Percentiles rank a stretch among this genome's conserved stretches.
Evolutionary conservation across 148 eudicot genomes (phyloP).

Genomic region (Tetragonia tetragonoides): DNA sequence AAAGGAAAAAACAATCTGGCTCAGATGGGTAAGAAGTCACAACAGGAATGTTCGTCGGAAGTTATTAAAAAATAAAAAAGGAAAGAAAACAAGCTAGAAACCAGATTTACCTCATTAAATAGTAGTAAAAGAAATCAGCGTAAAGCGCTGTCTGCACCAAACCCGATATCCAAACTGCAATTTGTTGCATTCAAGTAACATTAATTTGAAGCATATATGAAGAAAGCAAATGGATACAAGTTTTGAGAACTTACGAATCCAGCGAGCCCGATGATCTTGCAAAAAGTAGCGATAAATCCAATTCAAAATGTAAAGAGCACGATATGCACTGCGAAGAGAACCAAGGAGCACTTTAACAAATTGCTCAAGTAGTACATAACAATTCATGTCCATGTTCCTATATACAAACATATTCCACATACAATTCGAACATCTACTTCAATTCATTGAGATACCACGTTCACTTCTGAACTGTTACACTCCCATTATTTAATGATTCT

Average conservation of each 20-base stretch:
- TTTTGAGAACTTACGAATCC: conserved; percentile 41
- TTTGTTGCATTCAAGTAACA: neutral
- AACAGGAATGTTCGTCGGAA: no score
- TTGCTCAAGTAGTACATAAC: neutral
- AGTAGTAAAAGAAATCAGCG: conserved; percentile 53
- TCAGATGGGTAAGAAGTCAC: no score
- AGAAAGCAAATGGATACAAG: neutral
- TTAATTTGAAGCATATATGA: neutral
- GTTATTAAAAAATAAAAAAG: no score
- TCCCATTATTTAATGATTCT: neutral
- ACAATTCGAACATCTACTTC: no score
- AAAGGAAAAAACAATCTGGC: no score
- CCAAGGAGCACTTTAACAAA: neutral
- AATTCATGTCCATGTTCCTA: neutral
- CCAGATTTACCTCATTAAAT: conserved; percentile 36
- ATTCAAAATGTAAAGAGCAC: conserved; percentile 48
- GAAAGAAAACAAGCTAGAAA: neutral
- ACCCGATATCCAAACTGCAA: conserved; percentile 52
- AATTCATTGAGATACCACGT: neutral
- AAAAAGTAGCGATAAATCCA: conserved; percentile 47
- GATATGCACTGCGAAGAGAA: conserved; percentile 42
- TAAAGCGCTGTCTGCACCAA: conserved; percentile 52
- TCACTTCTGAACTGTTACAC: neutral
- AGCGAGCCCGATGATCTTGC: conserved; percentile 41
- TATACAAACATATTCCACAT: neutral